Conservation (phyloP, 371 early-diverging fungal genomes). For the Zopfochytrium polystomum region DNA sequence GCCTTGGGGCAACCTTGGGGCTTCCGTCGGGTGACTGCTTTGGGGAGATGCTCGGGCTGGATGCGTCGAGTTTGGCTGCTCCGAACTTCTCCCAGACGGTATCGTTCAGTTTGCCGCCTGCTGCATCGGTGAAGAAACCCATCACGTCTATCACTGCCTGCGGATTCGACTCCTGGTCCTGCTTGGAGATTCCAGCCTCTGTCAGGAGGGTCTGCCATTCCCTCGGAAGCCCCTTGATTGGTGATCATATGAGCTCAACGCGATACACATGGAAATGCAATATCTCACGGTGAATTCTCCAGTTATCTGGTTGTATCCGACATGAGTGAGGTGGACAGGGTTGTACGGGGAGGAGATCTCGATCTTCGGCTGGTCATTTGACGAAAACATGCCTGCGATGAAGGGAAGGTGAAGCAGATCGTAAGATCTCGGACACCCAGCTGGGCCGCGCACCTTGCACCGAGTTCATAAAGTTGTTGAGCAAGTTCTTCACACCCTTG, state of each 20-base stretch:
- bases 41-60: conserved; percentile 14
- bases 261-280: not conserved
- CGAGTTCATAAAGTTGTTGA: conserved; percentile 2
- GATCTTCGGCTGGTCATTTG: conserved; percentile 14
- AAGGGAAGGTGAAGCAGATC: too few species aligned
- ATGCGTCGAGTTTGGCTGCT: not conserved
- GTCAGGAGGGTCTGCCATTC: conserved; percentile 90
- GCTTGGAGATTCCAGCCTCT: conserved; percentile 90
- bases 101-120: conserved; percentile 41
- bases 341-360: conserved; percentile 93
- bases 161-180: conserved; percentile 92
- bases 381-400: conserved; percentile 1
- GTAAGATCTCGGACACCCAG: not conserved
- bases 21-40: conserved; percentile 30
- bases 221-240: conserved; percentile 78
- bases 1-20: conserved; percentile 20
- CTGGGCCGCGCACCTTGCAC: conserved; percentile 3
- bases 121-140: conserved; percentile 65
- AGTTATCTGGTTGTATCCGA: conserved; percentile 51
- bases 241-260: not conserved
- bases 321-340: conserved; percentile 89
- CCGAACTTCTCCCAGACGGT: conserved; percentile 87
- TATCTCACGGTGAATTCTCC: conserved; percentile 50
- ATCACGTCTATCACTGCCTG: conserved; percentile 94
- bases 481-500: not conserved